These are phyloP conservation scores for Pisolithus thermaeus DNA, from an alignment of 1,284 basidiomycete species.

Conservation along the genomic window DNA sequence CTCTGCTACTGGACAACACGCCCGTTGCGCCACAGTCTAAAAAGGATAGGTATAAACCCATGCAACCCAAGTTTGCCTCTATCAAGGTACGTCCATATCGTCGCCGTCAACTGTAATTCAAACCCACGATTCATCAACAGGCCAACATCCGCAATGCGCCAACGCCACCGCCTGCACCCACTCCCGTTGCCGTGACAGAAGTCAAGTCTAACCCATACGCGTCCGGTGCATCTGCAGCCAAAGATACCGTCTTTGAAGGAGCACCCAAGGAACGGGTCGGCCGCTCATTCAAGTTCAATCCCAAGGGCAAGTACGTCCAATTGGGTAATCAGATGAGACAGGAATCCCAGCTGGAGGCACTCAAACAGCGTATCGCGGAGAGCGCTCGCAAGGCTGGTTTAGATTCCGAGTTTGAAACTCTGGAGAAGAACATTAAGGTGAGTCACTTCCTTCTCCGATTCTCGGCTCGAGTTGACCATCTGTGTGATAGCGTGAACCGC, in stretches of 20 bases:
- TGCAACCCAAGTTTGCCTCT: slow-evolving; percentile 95
- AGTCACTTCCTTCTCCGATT: slow-evolving; percentile 17
- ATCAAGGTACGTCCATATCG: slow-evolving; percentile 55
- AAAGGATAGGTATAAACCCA: slow-evolving; percentile 90
- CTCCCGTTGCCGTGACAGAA: slow-evolving; percentile 38
- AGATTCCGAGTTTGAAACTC: slow-evolving; percentile 84
- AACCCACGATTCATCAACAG: slow-evolving; percentile 23
- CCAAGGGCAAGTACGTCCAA: slow-evolving; percentile 86
- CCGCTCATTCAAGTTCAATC: slow-evolving; percentile 77
- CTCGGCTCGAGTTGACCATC: slow-evolving; percentile 4
- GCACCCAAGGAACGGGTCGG: slow-evolving; percentile 66
- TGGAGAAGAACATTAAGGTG: slow-evolving; percentile 85
- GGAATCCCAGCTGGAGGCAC: slow-evolving; percentile 81
- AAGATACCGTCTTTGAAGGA: slow-evolving; percentile 54
- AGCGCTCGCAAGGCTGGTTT: slow-evolving; percentile 89
- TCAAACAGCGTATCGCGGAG: slow-evolving; percentile 92
- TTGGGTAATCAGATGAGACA: slow-evolving; percentile 82
- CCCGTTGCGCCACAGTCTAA: slow-evolving; percentile 61
- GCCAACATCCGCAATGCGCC: slow-evolving; percentile 72
- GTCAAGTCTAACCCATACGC: slow-evolving; percentile 71
- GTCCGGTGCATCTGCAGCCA: slow-evolving; percentile 47
- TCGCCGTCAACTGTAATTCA: background rate
- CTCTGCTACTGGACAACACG: slow-evolving; percentile 69
- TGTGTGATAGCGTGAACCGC: slow-evolving; percentile 60
- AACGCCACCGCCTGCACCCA: slow-evolving; percentile 54